phyloP scores from a whole-genome alignment of 371 early-diverging fungal genomes.

The Mortierella sp. region DNA sequence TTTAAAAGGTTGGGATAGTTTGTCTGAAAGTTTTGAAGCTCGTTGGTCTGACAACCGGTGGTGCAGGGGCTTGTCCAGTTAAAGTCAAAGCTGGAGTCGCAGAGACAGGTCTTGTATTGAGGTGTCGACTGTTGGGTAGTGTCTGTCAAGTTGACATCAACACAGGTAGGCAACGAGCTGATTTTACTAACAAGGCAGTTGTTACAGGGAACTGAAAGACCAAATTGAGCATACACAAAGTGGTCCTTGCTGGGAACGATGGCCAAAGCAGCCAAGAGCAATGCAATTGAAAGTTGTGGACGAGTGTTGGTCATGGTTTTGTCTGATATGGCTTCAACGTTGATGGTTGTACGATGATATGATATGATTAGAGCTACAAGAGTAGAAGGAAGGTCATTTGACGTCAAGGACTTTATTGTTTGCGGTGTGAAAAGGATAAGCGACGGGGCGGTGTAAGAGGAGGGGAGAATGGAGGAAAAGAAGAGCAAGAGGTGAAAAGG shows the following conservation, averaged over 20 bases:
- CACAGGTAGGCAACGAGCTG: conserved; percentile 23
- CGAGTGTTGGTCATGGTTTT: conserved; percentile 18
- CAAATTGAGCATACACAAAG: conserved; percentile 36
- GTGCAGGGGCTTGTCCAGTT: conserved; percentile 37
- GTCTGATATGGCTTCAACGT: not conserved
- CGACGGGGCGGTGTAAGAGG: too few species aligned
- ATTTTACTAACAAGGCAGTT: conserved; percentile 30
- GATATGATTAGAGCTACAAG: not conserved
- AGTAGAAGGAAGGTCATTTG: not conserved
- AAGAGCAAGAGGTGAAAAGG: not conserved
- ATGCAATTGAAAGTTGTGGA: not conserved
- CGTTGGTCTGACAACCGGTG: conserved; percentile 34
- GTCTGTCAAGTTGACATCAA: conserved; percentile 33
- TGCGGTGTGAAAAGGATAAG: not conserved
- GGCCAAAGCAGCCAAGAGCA: conserved; percentile 17
- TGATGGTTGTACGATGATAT: too few species aligned
- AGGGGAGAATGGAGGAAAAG: not conserved
- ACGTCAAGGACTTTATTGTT: not conserved
- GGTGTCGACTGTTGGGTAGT: conserved; percentile 12
- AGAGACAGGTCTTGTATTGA: conserved; percentile 33
- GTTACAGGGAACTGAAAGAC: conserved; percentile 39
- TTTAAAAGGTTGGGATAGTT: conserved; percentile 18
- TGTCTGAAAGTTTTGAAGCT: conserved; percentile 26
- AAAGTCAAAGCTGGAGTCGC: conserved; percentile 43
- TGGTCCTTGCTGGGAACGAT: not conserved